Evolutionary conservation across 1,284 basidiomycete species (phyloP), one percentile per base, ranked within the genome.

Genomic region (Ganoderma leucocontextum): DNA sequence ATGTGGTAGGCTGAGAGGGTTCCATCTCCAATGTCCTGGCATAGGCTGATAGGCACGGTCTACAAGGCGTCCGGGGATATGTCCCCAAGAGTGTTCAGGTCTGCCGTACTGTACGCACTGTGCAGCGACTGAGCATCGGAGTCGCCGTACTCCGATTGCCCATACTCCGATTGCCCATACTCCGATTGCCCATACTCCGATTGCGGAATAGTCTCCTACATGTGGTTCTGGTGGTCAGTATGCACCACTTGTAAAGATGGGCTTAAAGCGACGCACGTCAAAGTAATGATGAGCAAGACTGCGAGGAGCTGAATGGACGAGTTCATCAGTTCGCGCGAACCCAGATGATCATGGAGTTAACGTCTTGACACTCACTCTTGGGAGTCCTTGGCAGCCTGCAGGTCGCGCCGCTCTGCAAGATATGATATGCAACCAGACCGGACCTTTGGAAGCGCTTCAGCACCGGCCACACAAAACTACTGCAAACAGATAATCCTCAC

Each of bases 211-310:
- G 47, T 52, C 47, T 52, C 47, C 47, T 52, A 22, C 22, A 25
- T 10, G 22, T 25, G 10, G 47, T 52, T 25, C 22, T 6, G 22
- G n/a, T 52, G 19, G 64, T 72, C 66, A 73, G 67, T 58, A 42
- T 10, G 36, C 19, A 60, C 39, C 38, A 19, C 17, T 12, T 33
- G 33, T 2, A n/a, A 39, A 1, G 22, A 42, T n/a, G 29, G 38
- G 47, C 10, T 29, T 2, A 52, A 52, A 12, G 22, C 8, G 15
- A 82, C 90, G 71, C 68, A 92, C 95, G 79, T 96, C 95, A 80
- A 99, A 99, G 86, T 97, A 99, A 79, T 98, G 96, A 73, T 91
- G 87, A 38, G 95, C 94, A 53, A 97, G 85, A 74, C 91, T 92
- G 69, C 95, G 87, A 66, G 97, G 97, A 38, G 97, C 95, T 93